Conservation (phyloP, 202 grass and related monocot genomes). For the Dendrocalamus latiflorus region DNA sequence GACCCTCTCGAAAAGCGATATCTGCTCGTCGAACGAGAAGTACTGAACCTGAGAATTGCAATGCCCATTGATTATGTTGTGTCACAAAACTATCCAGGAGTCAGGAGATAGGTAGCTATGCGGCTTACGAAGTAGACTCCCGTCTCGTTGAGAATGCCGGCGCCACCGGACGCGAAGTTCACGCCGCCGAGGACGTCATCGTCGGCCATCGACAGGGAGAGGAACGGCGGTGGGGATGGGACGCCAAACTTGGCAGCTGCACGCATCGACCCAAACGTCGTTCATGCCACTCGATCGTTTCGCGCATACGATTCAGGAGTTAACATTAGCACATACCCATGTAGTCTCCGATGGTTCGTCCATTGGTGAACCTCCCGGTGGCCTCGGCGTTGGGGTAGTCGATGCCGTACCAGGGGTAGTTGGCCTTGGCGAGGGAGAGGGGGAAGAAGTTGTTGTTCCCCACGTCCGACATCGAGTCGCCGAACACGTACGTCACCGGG, state of each 20-base stretch:
- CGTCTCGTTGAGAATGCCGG: constrained; percentile 95
- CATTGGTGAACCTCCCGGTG: constrained; percentile 87
- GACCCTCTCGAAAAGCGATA: constrained; percentile 61
- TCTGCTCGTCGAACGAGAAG: constrained; percentile 84
- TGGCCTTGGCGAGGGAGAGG: constrained; percentile 65
- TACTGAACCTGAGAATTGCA: constrained; percentile 65
- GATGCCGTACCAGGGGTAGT: constrained; percentile 94
- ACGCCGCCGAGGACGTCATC: constrained; percentile 57
- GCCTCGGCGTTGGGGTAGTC: constrained; percentile 56
- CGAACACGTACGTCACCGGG: constrained; percentile 75
- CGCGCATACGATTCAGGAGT: neutral
- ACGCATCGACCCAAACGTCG: neutral
- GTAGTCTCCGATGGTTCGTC: constrained; percentile 80
- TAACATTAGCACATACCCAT: constrained; percentile 44
- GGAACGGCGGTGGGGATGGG: constrained; percentile 58
- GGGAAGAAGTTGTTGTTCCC: constrained; percentile 89
- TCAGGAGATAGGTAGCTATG: neutral
- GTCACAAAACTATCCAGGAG: neutral
- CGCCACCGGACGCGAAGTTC: constrained; percentile 86
- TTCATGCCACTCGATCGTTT: neutral
- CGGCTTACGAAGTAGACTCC: constrained; percentile 79
- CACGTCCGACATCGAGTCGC: constrained; percentile 89
- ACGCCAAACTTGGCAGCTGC: constrained; percentile 72
- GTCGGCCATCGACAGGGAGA: constrained; percentile 51
- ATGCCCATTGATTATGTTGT: neutral